Evolutionary conservation across 129 eudicot species (phyloP).

Genomic region (Saposhnikovia divaricata): DNA sequence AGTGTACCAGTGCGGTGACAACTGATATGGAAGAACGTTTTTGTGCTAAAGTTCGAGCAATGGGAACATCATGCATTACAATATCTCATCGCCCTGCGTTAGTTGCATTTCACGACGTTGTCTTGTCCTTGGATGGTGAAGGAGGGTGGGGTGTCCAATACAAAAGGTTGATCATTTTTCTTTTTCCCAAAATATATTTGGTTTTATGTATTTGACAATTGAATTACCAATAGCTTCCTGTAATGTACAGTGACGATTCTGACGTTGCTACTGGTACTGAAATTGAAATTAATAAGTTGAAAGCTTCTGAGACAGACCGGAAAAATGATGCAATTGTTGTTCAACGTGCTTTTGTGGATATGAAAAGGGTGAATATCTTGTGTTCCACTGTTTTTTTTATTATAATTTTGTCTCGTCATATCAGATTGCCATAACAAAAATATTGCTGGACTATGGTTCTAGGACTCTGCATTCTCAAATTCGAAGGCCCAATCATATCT

Average conservation of each 20-base stretch:
- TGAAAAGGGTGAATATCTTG: conserved; percentile 38
- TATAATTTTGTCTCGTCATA: not conserved
- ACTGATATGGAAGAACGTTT: conserved; percentile 99
- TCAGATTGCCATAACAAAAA: conserved; percentile 12
- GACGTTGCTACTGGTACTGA: conserved; percentile 32
- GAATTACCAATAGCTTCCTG: not conserved
- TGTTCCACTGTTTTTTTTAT: not conserved
- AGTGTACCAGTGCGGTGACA: conserved; percentile 99
- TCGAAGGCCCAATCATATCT: conserved; percentile 71
- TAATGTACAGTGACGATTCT: conserved; percentile 49
- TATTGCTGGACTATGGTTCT: conserved; percentile 12
- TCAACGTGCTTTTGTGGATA: conserved; percentile 82
- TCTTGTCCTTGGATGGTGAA: conserved; percentile 96
- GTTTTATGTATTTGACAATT: not conserved
- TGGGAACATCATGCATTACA: conserved; percentile 99
- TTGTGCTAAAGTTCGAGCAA: conserved; percentile 91
- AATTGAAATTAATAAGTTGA: conserved; percentile 22
- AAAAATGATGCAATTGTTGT: conserved; percentile 91
- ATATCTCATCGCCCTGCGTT: conserved; percentile 99
- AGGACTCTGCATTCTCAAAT: conserved; percentile 57
- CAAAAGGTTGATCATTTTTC: conserved; percentile 47
- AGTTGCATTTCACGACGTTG: conserved; percentile 96
- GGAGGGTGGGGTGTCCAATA: conserved; percentile 94
- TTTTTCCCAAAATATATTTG: not conserved
- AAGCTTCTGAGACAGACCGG: conserved; percentile 65